Percentiles rank a stretch among this genome's conserved stretches.
phyloP scores from a whole-genome alignment of 441 rosid species.

The Pelargonium cotyledonis region DNA sequence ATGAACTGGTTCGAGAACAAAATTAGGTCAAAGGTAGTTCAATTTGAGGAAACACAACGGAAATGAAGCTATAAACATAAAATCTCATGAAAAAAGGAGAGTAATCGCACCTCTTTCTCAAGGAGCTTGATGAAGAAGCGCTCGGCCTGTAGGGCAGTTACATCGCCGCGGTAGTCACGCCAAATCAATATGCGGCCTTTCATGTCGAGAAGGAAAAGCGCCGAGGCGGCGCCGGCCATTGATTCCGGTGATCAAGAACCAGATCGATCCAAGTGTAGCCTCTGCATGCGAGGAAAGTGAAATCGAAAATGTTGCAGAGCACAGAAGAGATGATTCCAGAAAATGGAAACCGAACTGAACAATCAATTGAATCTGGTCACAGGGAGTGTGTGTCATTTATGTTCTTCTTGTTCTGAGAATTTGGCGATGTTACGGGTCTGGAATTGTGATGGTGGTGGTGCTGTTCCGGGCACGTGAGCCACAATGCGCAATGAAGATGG shows the following conservation, averaged over 20 bases:
- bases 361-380: neutral
- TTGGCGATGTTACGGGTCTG: too few relatives aligned
- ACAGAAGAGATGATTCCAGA: neutral
- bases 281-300: neutral
- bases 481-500: too few relatives aligned
- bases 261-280: neutral
- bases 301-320: neutral
- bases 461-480: too few relatives aligned
- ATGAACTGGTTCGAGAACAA: neutral
- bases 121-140: conserved; percentile 94
- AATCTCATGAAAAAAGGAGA: neutral
- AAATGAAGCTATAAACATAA: neutral
- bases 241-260: conserved; percentile 3
- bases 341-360: neutral
- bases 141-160: conserved; percentile 82
- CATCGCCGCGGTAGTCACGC: conserved; percentile 99
- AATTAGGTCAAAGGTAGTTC: too few relatives aligned
- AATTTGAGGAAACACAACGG: neutral
- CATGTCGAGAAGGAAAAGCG: conserved; percentile 89
- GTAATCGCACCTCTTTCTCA: conserved; percentile 66
- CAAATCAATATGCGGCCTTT: conserved; percentile 93
- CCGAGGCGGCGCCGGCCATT: conserved; percentile 95
- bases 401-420: too few relatives aligned
- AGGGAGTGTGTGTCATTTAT: too few relatives aligned
- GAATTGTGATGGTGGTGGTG: too few relatives aligned